Evolutionary conservation across 2,329 filamentous ascomycete species (phyloP), one percentile per base, ranked within the genome.

Genomic region (Coniochaeta sp.): DNA sequence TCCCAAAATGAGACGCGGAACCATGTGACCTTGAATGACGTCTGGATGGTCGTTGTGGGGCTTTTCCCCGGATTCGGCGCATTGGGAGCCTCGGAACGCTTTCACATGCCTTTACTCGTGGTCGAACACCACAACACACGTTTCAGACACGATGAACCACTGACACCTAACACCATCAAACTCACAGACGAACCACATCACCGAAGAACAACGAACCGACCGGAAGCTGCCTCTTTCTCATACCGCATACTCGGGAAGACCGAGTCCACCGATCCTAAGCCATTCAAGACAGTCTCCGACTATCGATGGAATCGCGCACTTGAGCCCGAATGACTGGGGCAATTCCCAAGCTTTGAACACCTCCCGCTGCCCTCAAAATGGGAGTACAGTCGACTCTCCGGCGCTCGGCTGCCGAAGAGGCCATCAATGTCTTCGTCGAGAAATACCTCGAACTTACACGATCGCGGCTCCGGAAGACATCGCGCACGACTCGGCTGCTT

Each of bases 381-480:
- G 89, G 90, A 56, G 86, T 78, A 57, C 91, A 95, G 73, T 96
- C 92, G 52, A 96, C 87, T 5, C 77, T 96, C 60, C 83, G 83
- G 58, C 74, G 77, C 60, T 78, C 80, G 60, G 77, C 74, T 47
- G 78, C 82, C 59, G 80, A 87, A 67, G 83, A 87, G 68, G 80
- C 85, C 62, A 73, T 91, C 63, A 76, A 82, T 30, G 74, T 75
- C 40, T 81, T 90, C 51, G 66, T 85, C 61, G 74, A 82, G 50
- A 82, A 79, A 60, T 86, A 85, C 69, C 67, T 73, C 16, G 66
- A 68, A 20, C 67, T 79, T 48, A 67, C 84, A 50, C 74, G 74
- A 56, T 69, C 73, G 53, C 76, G 74, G 31, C 65, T 91, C 52
- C 77, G 77, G 54, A 76, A 74, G 53, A 87, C 87, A 4, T 87